Base-by-base conservation (phyloP, 2,329 filamentous ascomycete genomes). In the Fusarium azukiicola region DNA sequence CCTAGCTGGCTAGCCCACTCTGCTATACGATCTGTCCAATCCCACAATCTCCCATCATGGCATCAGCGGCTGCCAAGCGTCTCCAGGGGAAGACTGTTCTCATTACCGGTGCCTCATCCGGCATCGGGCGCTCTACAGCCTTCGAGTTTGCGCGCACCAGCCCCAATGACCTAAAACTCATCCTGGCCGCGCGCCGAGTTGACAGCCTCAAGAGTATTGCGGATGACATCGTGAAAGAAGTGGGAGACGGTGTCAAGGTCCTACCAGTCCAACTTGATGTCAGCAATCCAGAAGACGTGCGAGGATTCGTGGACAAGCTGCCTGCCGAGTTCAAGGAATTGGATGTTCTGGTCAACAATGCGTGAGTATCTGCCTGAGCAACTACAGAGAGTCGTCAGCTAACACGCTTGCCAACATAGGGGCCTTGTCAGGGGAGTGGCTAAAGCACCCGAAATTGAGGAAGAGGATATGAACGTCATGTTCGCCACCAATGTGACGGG, bases 401-500 rank as follows among this genome's bases (percentile, higher is more conserved):
- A 9, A 79, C 32, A 4, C 38, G 16, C 16, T 14, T n/a, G 4
- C 19, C 2, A 17, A 17, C 3, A 27, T 77, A 98, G 96, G 54
- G 97, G 97, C 63, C 92, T 99, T 27, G 97, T 98, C 73, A 97
- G 96, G 87, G 97, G 97, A 79, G 93, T 98, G 9, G 97, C 96
- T 47, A 94, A 95, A 85, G 96, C 97, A 1, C 97, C 97, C 14
- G 92, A 96, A 49, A 99, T 99, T 85, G 92, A 90, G n/a, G 91
- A 96, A 82, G 94, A 95, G 71, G 97, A 99, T 88, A 95, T 98
- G 81, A 91, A 96, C 81, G 84, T 94, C 86, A 99, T 99, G 97
- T 96, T 99, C 84, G 89, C 93, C 67, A 99, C 98, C 72, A 99
- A 99, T 85, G 97, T 99, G 67, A 98, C 95, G 3, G 98, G 97